Conservation (phyloP, 805 yeast species). For the Metschnikowia drakensbergensis region DNA sequence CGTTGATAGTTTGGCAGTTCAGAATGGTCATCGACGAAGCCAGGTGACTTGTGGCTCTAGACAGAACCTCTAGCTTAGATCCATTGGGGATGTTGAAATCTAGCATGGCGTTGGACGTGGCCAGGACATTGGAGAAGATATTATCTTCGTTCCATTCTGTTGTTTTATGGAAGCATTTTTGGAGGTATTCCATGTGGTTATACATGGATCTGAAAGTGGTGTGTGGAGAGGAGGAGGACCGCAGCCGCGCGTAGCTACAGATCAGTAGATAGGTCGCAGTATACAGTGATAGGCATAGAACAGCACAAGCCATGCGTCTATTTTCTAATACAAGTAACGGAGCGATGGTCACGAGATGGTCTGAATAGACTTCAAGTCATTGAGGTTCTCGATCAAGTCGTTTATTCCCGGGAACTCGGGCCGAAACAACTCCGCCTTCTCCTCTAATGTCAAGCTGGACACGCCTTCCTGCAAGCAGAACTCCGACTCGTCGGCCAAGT, state of each 20-base stretch:
- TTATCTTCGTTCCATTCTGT: slow-evolving; percentile 80
- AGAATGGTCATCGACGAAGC: slow-evolving; percentile 71
- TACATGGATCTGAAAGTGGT: slow-evolving; percentile 44
- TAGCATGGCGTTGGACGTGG: slow-evolving; percentile 65
- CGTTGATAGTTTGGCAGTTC: slow-evolving; percentile 62
- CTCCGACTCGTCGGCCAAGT: slow-evolving; percentile 59
- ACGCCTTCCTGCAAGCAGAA: slow-evolving; percentile 5
- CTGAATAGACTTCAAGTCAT: slow-evolving; percentile 22
- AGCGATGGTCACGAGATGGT: not conserved
- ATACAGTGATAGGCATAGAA: not conserved
- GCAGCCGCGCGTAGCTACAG: slow-evolving; percentile 1
- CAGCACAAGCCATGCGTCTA: not conserved
- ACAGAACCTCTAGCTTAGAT: slow-evolving; percentile 58
- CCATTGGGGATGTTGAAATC: slow-evolving; percentile 74
- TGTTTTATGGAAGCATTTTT: slow-evolving; percentile 61
- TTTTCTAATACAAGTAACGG: not conserved
- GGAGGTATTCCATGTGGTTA: slow-evolving; percentile 83
- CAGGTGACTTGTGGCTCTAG: slow-evolving; percentile 64
- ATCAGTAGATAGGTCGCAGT: not conserved
- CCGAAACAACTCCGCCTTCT: slow-evolving; percentile 35
- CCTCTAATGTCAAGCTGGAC: slow-evolving; percentile 12
- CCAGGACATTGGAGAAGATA: slow-evolving; percentile 68
- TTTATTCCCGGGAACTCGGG: slow-evolving; percentile 40
- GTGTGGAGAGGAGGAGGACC: not conserved
- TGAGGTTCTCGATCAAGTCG: slow-evolving; percentile 33